These are phyloP conservation scores for Peronospora farinosa DNA, from an alignment of 352 stramenopile species.

Conservation along the genomic window DNA sequence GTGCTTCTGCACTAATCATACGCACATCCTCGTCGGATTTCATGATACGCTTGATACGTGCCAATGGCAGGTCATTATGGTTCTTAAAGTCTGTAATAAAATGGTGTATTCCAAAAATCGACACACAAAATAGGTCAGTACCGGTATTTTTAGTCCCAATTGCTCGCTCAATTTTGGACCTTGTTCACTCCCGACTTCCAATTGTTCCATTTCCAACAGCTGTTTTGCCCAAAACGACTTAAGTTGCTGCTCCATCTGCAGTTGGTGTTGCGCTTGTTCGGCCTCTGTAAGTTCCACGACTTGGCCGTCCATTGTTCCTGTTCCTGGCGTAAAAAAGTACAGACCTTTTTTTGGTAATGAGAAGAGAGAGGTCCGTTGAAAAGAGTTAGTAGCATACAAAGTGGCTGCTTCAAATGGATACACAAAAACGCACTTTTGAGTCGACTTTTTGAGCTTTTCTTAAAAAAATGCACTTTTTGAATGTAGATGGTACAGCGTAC, in stretches of 20 bases:
- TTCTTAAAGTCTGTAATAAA: slow-evolving; percentile 94
- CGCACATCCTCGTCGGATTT: slow-evolving; percentile 97
- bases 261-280: slow-evolving; percentile 78
- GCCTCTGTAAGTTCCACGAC: slow-evolving; percentile 82
- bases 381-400: no score
- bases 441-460: no score
- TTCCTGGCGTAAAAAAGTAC: no score
- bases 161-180: slow-evolving; percentile 33
- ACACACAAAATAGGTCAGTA: slow-evolving; percentile 1
- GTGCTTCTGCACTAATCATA: slow-evolving; percentile 98
- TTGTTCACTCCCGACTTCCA: slow-evolving; percentile 91
- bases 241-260: slow-evolving; percentile 85
- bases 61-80: slow-evolving; percentile 98
- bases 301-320: slow-evolving; percentile 63
- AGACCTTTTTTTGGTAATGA: background rate
- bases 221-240: slow-evolving; percentile 93
- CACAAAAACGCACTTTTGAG: background rate
- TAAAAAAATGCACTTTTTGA: no score
- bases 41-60: slow-evolving; percentile 99
- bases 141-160: background rate
- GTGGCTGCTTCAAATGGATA: background rate
- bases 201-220: slow-evolving; percentile 86
- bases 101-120: background rate
- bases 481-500: background rate
- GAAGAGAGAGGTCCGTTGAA: background rate